Conservation (phyloP, 371 early-diverging fungal genomes). For the Syncephalis plumigaleata region DNA sequence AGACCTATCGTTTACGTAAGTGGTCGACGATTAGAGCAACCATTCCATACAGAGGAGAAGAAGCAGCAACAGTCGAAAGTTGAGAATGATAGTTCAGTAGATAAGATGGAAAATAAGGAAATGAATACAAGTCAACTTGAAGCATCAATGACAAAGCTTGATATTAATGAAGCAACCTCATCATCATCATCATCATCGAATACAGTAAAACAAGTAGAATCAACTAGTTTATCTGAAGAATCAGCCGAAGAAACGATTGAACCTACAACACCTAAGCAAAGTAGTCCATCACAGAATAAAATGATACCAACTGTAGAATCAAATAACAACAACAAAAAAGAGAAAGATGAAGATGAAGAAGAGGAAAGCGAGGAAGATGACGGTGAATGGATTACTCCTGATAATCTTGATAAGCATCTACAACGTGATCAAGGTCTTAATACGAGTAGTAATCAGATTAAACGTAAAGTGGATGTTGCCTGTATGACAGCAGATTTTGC, state of each 20-base stretch:
- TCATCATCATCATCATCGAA: conserved; percentile 1
- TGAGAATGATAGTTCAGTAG: too few species aligned
- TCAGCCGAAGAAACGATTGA: conserved; percentile 10
- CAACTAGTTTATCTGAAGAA: conserved; percentile 8
- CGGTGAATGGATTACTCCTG: conserved; percentile 91
- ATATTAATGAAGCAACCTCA: not conserved
- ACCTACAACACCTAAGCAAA: not conserved
- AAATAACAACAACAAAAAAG: conserved; percentile 1
- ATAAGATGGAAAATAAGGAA: too few species aligned
- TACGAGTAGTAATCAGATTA: not conserved
- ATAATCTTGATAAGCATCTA: conserved; percentile 53
- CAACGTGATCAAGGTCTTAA: conserved; percentile 27
- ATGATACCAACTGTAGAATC: too few species aligned
- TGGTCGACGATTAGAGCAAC: not conserved
- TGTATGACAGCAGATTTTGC: conserved; percentile 92
- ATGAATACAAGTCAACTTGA: too few species aligned
- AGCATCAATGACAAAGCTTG: too few species aligned
- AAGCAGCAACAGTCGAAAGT: conserved; percentile 1
- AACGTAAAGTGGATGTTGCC: conserved; percentile 38
- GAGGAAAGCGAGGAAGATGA: conserved; percentile 25
- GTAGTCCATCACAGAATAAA: too few species aligned
- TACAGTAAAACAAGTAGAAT: conserved; percentile 6
- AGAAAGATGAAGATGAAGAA: conserved; percentile 7
- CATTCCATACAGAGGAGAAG: not conserved
- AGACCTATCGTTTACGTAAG: conserved; percentile 1